Evolutionary conservation across 495 filamentous ascomycete species (phyloP), one percentile per base, ranked within the genome.

Genomic region (Mycothermus thermophilus): DNA sequence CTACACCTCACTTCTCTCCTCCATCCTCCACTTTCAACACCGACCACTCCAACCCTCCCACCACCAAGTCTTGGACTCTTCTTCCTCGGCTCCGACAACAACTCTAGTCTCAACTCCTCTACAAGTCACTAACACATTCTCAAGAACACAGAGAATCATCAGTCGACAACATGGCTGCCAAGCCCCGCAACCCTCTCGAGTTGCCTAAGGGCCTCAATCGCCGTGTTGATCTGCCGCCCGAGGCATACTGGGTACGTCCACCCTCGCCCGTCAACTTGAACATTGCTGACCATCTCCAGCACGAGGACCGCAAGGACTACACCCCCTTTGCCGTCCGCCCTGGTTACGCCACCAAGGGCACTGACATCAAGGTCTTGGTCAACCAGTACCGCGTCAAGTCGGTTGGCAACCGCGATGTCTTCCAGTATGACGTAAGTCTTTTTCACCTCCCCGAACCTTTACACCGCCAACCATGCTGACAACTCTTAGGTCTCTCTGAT

Each of bases 351-450:
- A 60, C 54, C 0, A 53, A 57, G 9, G 87, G 81, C 10, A 70
- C 63, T 22, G 48, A 61, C 0, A 62, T 78, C 12, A 58, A 59
- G 6, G 48, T 95, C 5, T 47, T 57, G 0, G 55, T 92, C 32
- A 97, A 97, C 55, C 72, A 83, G 6, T 93, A 73, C 56, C 63
- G 67, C 0, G 72, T 93, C n/a, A 43, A 35, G 2, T 46, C 9
- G 1, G 58, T 37, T 70, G 11, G 73, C 0, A 67, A 46, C 13
- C 61, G 53, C 5, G 59, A 63, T 0, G 65, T 94, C 29, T 76
- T 72, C 37, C 86, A 94, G 58, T 96, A 85, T 41, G 87, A 94
- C 62, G 83, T 93, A 60, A 69, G 81, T 72, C 30, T 44, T 27
- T 35, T 15, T 14, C 10, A 1, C 18, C 32, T n/a, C n/a, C n/a